phyloP scores from a whole-genome alignment of 2,329 filamentous ascomycete species.

The Claviceps sp. region DNA sequence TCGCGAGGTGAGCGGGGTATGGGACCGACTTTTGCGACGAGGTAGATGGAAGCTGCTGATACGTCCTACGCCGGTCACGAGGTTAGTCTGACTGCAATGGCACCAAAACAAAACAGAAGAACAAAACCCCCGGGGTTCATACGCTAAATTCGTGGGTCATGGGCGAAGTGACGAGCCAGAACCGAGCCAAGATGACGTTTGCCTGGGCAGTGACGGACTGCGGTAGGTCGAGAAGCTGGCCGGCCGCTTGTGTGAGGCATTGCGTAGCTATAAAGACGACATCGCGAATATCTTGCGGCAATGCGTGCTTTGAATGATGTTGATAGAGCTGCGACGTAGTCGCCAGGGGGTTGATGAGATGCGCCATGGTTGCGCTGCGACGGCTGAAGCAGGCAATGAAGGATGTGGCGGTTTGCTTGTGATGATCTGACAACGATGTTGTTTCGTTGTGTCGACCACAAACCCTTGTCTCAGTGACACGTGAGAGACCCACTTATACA shows the following conservation, averaged over 20 bases:
- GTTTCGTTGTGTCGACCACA: too few relatives aligned
- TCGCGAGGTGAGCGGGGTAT: slow-evolving; percentile 65
- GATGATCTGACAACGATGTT: too few relatives aligned
- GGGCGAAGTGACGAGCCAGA: slow-evolving; percentile 52
- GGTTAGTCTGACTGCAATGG: neutral
- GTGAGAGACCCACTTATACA: too few relatives aligned
- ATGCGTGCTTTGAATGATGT: slow-evolving; percentile 37
- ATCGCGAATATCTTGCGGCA: slow-evolving; percentile 58
- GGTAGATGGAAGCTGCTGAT: slow-evolving; percentile 69
- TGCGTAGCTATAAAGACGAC: slow-evolving; percentile 58
- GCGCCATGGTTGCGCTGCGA: slow-evolving; percentile 31
- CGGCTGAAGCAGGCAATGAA: neutral
- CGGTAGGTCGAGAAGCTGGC: slow-evolving; percentile 68
- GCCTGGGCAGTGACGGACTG: slow-evolving; percentile 79
- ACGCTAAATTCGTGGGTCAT: slow-evolving; percentile 46
- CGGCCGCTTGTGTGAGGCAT: slow-evolving; percentile 63
- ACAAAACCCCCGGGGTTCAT: slow-evolving; percentile 8
- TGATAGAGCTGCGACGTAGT: slow-evolving; percentile 55
- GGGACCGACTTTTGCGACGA: slow-evolving; percentile 71
- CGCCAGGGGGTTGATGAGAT: slow-evolving; percentile 58
- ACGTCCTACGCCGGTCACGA: slow-evolving; percentile 43
- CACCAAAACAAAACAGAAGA: neutral
- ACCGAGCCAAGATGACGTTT: slow-evolving; percentile 68
- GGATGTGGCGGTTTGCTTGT: too few relatives aligned
- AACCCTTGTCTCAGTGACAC: too few relatives aligned